A percentile compares a stretch with the other conserved stretches of the same genome.
phyloP scores from a whole-genome alignment of 257 asterid genomes.

The Nicotiana attenuata region DNA sequence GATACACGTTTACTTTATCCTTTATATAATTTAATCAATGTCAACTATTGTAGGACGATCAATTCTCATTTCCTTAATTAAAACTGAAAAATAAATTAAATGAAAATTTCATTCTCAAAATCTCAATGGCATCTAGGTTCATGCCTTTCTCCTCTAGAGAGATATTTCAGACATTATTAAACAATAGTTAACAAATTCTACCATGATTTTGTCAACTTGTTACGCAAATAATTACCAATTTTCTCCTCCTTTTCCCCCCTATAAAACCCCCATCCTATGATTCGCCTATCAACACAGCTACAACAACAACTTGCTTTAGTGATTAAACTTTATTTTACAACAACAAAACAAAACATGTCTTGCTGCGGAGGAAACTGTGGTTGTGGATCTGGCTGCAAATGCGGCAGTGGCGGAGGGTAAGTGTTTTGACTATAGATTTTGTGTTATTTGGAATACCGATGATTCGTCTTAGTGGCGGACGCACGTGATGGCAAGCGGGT shows the following conservation, averaged over 20 bases:
- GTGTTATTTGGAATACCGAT: no score
- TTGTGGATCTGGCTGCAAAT: no score
- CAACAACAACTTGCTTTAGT: neutral
- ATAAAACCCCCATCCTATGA: no score
- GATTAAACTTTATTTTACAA: neutral
- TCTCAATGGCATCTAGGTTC: neutral
- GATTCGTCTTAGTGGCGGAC: no score
- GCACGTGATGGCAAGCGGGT: no score
- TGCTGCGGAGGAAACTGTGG: neutral
- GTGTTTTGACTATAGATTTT: neutral
- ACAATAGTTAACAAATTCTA: neutral
- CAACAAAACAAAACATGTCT: neutral
- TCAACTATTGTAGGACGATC: neutral
- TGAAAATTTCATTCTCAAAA: no score
- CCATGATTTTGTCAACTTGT: neutral
- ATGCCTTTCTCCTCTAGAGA: neutral
- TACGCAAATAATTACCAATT: neutral
- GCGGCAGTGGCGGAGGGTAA: slow-evolving; percentile 12
- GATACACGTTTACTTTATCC: no score
- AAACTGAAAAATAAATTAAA: no score
- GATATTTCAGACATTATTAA: neutral
- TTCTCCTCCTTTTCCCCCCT: neutral
- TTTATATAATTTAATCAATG: neutral
- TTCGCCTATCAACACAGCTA: no score
- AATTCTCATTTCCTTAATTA: neutral